Base-by-base conservation (phyloP, 164 flowering plant genomes). In the Nymphaea colorata region DNA sequence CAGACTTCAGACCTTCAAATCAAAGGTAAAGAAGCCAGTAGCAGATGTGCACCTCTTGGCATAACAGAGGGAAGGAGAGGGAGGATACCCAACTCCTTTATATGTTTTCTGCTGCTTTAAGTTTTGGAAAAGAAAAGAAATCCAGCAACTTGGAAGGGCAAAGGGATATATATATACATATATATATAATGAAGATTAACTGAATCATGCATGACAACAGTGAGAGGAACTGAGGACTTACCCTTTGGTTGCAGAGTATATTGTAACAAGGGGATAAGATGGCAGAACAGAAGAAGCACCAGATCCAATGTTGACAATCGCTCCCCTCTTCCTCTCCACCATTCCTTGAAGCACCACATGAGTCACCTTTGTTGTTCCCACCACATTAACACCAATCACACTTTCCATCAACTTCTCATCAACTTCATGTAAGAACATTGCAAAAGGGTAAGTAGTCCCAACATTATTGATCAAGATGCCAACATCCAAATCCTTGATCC, bases 391-490 rank as follows among this genome's bases (percentile, higher is more conserved):
- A 61, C 65, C 79, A 0, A 85, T 47, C 41, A 86, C 4, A 59
- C 68, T 69, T 43, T 69, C 66, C 81, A 74, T 42, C 63, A 82
- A 5, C 55, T 77, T 78, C 41, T 60, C 66, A 65, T 84, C 87
- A 6, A 84, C 76, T 68, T 82, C 89, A 68, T 85, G 83, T 45
- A 84, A 80, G 41, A 69, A 87, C 75, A 67, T 79, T 0, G 84
- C 78, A 6, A 67, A 66, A 2, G 71, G 88, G 59, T 87, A 85
- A n/a, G 88, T 77, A 4, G 83, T 62, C 16, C 96, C 93, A 11
- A 84, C 96, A 59, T 83, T 87, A 64, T 87, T 89, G 43, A 89
- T 73, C 82, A 89, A 69, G 72, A 87, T 68, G 43, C 93, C 96
- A 62, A 90, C 81, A 66, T 90, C 93, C 51, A 90, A 68, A 3